phyloP scores from a whole-genome alignment of 2,329 filamentous ascomycete genomes.

The Aureobasidium leucospermi region DNA sequence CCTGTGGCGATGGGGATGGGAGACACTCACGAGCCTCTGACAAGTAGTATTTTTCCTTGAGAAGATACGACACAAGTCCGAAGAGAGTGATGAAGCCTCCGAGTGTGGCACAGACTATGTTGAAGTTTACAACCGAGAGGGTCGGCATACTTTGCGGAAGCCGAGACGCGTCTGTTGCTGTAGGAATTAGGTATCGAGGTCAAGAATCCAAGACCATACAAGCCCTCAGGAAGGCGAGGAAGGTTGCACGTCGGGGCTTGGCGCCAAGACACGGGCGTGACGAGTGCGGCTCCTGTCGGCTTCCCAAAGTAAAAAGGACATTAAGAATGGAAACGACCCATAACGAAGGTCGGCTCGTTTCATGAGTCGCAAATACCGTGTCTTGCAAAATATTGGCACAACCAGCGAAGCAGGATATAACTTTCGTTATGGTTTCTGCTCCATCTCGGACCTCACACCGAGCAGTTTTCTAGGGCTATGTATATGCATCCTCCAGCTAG shows the following conservation, averaged over 20 bases:
- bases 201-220: neutral
- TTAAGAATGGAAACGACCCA: no score
- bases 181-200: neutral
- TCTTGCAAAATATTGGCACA: no score
- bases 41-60: constrained; percentile 85
- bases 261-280: neutral
- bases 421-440: no score
- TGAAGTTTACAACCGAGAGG: constrained; percentile 67
- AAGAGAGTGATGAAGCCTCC: constrained; percentile 89
- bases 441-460: no score
- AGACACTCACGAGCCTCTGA: constrained; percentile 71
- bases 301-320: no score
- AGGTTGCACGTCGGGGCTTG: neutral
- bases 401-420: no score
- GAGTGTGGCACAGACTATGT: constrained; percentile 70
- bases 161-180: neutral
- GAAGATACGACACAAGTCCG: constrained; percentile 78
- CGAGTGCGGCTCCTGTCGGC: no score
- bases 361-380: no score
- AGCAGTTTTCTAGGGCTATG: no score
- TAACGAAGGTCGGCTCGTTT: no score
- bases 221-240: neutral
- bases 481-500: no score
- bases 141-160: constrained; percentile 45
- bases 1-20: neutral